Evolutionary conservation across 1,284 basidiomycete genomes (phyloP).

Genomic region (Marasmius oreades): DNA sequence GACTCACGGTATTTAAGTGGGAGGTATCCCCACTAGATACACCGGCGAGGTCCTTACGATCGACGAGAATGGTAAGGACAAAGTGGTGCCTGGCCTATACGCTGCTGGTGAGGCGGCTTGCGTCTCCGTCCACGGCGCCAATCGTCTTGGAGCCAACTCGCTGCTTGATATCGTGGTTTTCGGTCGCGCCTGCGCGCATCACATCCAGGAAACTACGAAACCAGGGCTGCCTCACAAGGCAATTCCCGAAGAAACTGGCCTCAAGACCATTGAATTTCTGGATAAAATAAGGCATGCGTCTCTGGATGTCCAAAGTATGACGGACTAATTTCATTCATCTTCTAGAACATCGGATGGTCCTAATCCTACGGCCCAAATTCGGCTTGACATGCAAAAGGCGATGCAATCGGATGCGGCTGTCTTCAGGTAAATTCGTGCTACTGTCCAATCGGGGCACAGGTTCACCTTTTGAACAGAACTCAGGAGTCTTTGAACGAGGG

Average conservation of each 20-base stretch:
- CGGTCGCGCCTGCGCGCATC: slow-evolving; percentile 97
- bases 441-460: not conserved
- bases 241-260: slow-evolving; percentile 86
- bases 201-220: slow-evolving; percentile 89
- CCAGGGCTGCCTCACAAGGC: slow-evolving; percentile 92
- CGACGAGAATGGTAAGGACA: slow-evolving; percentile 87
- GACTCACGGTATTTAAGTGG: slow-evolving; percentile 58
- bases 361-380: slow-evolving; percentile 86
- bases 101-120: slow-evolving; percentile 99
- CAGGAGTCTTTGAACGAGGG: slow-evolving; percentile 91
- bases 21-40: slow-evolving; percentile 98
- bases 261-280: slow-evolving; percentile 84
- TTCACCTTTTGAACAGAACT: slow-evolving; percentile 55
- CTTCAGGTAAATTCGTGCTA: slow-evolving; percentile 56
- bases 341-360: slow-evolving; percentile 74
- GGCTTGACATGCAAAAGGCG: slow-evolving; percentile 96
- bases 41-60: slow-evolving; percentile 94
- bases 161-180: slow-evolving; percentile 99
- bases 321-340: not conserved
- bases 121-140: slow-evolving; percentile 98
- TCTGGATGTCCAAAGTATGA: not conserved
- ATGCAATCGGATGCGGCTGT: slow-evolving; percentile 96
- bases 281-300: slow-evolving; percentile 74
- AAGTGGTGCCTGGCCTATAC: slow-evolving; percentile 95
- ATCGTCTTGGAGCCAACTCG: slow-evolving; percentile 99